Evolutionary conservation across 164 flowering plant genomes (phyloP), one percentile per base, ranked within the genome.

Genomic region (Stephania yunnanensis): DNA sequence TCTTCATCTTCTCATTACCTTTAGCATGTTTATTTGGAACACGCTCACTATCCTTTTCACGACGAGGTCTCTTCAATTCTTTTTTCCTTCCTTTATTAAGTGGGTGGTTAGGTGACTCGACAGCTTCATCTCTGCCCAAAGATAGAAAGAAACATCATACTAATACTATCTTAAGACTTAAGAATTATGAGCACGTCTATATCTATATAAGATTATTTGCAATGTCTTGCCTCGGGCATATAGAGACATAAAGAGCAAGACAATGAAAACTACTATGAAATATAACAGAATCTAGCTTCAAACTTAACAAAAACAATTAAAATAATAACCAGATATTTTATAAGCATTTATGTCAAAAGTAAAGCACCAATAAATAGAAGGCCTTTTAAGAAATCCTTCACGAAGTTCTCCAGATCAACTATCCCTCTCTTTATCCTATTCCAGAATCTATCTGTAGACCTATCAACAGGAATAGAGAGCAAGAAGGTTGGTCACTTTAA

Each of bases 71-170:
- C 65, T 58, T 52, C 25, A 74, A 7, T 80, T 92, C 98, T 78
- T 90, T 93, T 77, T 91, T 86, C 76, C 93, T 86, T 81, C 95
- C 91, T 82, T 91, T 95, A 86, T 89, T 95, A 36, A 87, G 88
- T 81, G 88, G 90, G 81, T 86, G 89, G 65, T 84, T 79, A 69
- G 90, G 83, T 63, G 86, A 75, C 68, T 19, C n/a, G n/a, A 84
- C 19, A 66, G 89, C 87, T 73, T 91, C 92, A 68, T 82, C 89
- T 73, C 91, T 89, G 65, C 68, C 25, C 77, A 70, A 74, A 15
- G 36, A n/a, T 2, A 58, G 31, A 72, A 53, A n/a, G 63, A 55
- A 55, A 55, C 63, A 30, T 29, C 12, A 25, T 55, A 50, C 55
- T 44, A 42, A 55, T 29, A 68, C 9, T 31, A 11, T 29, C 10